Evolutionary conservation across 768 basidiomycete species (phyloP).

Genomic region (Kondoa malvinella): DNA sequence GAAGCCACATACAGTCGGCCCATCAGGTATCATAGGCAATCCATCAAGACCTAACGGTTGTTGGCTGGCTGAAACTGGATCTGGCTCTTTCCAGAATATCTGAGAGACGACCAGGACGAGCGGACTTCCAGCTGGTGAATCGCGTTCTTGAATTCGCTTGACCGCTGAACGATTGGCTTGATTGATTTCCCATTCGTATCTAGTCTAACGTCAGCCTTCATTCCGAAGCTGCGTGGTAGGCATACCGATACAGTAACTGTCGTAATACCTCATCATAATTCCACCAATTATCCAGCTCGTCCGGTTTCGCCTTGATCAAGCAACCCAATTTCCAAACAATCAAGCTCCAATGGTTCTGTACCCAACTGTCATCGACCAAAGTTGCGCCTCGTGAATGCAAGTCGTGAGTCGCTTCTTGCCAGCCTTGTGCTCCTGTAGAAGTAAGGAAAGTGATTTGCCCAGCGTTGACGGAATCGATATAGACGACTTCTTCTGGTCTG

Average conservation of each 20-base stretch:
- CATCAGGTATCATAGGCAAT: constrained; percentile 34
- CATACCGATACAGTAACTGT: constrained; percentile 72
- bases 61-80: constrained; percentile 11
- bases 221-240: constrained; percentile 8
- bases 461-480: constrained; percentile 15
- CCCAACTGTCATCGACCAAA: constrained; percentile 61
- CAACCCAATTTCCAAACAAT: constrained; percentile 92
- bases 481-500: constrained; percentile 22
- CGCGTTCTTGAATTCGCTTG: constrained; percentile 62
- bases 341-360: constrained; percentile 76
- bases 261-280: constrained; percentile 61
- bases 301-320: constrained; percentile 57
- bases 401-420: constrained; percentile 25
- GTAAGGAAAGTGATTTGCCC: constrained; percentile 10
- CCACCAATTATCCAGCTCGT: constrained; percentile 48
- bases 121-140: constrained; percentile 57
- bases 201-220: constrained; percentile 32
- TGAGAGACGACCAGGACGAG: constrained; percentile 71
- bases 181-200: constrained; percentile 77
- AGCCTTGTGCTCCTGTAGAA: constrained; percentile 22
- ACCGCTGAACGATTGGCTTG: constrained; percentile 61
- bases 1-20: constrained; percentile 41
- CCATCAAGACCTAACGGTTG: constrained; percentile 26
- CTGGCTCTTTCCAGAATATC: constrained; percentile 42
- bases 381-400: constrained; percentile 25